Conservation (phyloP, 1,284 basidiomycete species). For the Vanrija sp. region DNA sequence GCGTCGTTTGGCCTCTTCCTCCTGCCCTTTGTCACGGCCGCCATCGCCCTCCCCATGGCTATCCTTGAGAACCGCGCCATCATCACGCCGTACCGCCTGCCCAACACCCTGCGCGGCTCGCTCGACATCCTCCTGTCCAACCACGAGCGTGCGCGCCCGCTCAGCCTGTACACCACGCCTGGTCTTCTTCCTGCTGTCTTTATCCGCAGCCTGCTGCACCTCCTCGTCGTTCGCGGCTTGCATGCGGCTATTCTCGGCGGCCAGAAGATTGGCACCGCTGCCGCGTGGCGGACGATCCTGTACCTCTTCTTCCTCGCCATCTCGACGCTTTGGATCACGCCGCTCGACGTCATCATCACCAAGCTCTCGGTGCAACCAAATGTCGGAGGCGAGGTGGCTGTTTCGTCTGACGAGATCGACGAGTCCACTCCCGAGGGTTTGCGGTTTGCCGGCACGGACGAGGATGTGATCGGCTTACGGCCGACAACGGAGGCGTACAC, state of each 20-base stretch:
- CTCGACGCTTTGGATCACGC: conserved; percentile 65
- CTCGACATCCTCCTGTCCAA: conserved; percentile 72
- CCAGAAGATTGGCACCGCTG: conserved; percentile 4
- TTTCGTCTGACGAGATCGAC: conserved; percentile 62
- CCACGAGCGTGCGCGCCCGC: conserved; percentile 73
- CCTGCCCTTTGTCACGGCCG: conserved; percentile 48
- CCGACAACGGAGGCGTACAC: conserved; percentile 81
- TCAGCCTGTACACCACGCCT: conserved; percentile 76
- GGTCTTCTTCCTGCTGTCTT: conserved; percentile 69
- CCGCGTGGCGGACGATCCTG: conserved; percentile 46
- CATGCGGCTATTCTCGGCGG: conserved; percentile 18
- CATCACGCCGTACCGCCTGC: conserved; percentile 77
- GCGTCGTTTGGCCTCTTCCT: conserved; percentile 55
- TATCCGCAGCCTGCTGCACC: conserved; percentile 63
- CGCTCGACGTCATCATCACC: conserved; percentile 76
- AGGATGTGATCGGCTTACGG: conserved; percentile 83
- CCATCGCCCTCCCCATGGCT: conserved; percentile 71
- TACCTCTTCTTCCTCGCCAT: conserved; percentile 59
- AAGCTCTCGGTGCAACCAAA: conserved; percentile 80
- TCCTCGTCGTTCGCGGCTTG: conserved; percentile 61
- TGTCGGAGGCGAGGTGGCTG: conserved; percentile 57
- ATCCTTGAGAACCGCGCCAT: conserved; percentile 77
- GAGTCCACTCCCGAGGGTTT: conserved; percentile 55
- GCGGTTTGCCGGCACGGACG: conserved; percentile 65
- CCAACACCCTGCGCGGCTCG: conserved; percentile 60